Evolutionary conservation across 202 grass and related monocot genomes (phyloP), one percentile per base, ranked within the genome.

Genomic region (Schoenoplectus tabernaemontani): DNA sequence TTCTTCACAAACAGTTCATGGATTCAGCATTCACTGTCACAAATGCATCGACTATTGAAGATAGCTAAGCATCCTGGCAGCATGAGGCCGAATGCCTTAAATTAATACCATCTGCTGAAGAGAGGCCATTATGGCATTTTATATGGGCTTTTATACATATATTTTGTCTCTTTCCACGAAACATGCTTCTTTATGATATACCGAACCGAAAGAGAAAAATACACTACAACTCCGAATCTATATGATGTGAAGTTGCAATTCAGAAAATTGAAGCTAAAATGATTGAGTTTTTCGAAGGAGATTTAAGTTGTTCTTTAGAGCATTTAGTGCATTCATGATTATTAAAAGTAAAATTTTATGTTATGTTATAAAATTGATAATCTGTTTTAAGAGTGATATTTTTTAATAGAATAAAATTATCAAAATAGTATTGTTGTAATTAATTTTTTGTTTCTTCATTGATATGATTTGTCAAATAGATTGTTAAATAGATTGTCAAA

Each of bases 21-120:
- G 92, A 96, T 86, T 92, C 87, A 23, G 91, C 92, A 70, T 89
- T 88, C 87, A 90, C 86, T 50, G 65, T 28, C 28, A 28, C 90
- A 89, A 90, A 86, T 70, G 87, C 83, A 44, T 79, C 92, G 37
- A 88, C 92, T 81, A 36, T 89, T 62, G 60, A 90, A 63, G 88
- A 96, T 65, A 91, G 91, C 60, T 91, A 92, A 83, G 78, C 24
- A 4, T 81, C 65, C 79, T 76, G 43, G 56, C 74, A 38, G 39
- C 10, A 19, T 36, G 26, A 1, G 17, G 26, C 50, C 17, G 50
- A 53, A 53, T 53, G 4, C 70, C 30, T 5, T 28, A 28, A 28
- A 54, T 5, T 36, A 75, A 20, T 75, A 9, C 70, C 36, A 75
- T 75, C 47, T 56, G 36, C 47, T 75, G 9, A 75, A 75, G 46